A percentile compares a stretch with the other conserved stretches of the same genome.
Evolutionary conservation across 306 rosid species (phyloP).

Genomic region (Urtica urens): DNA sequence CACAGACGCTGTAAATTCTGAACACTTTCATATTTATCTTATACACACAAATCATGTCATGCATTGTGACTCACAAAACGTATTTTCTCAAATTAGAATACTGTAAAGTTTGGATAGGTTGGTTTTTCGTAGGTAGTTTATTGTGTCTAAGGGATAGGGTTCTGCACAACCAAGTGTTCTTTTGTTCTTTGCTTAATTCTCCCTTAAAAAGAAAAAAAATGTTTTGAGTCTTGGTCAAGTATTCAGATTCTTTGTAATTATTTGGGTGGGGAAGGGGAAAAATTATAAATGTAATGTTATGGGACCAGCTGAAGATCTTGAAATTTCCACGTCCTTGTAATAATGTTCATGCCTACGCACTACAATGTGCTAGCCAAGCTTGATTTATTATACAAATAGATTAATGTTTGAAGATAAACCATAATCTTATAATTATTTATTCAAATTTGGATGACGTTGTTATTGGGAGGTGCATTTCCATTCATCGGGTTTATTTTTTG

Average conservation of each 20-base stretch:
- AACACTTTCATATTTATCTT: not conserved
- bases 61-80: slow-evolving; percentile 25
- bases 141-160: slow-evolving; percentile 35
- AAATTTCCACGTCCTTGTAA: not conserved
- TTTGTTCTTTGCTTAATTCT: slow-evolving; percentile 18
- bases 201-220: slow-evolving; percentile 11
- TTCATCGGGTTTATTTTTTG: too few species aligned
- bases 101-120: slow-evolving; percentile 30
- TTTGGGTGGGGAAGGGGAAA: slow-evolving; percentile 11
- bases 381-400: too few species aligned
- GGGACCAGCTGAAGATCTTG: not conserved
- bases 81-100: slow-evolving; percentile 22
- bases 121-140: slow-evolving; percentile 23
- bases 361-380: too few species aligned
- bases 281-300: not conserved
- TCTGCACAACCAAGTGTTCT: slow-evolving; percentile 17
- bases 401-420: too few species aligned
- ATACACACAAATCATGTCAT: slow-evolving; percentile 1
- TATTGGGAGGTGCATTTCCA: too few species aligned
- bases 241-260: slow-evolving; percentile 30
- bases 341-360: not conserved
- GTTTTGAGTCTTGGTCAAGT: slow-evolving; percentile 15
- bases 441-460: too few species aligned
- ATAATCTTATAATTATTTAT: too few species aligned
- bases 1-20: too few species aligned